Evolutionary conservation across 306 rosid species (phyloP), one percentile per base, ranked within the genome.

Genomic region (cucumber (Cucumis sativus)): DNA sequence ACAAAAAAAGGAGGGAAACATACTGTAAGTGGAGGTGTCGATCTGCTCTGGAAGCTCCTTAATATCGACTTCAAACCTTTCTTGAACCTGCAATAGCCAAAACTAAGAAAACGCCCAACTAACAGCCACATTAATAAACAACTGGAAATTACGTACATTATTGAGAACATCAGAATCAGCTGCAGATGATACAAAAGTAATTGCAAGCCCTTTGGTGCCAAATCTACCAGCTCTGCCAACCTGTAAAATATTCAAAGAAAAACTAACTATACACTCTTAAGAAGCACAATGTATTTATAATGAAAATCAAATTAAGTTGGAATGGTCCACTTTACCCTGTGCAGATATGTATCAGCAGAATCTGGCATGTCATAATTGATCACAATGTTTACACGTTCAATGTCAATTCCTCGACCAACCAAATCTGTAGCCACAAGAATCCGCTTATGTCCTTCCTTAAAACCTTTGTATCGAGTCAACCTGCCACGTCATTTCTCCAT

Each of bases 361-460:
- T 96, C 99, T 41, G 99, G 99, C 99, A 96, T 96, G 81, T 95
- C 99, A 82, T 96, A 96, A 72, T 96, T 96, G 79, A 96, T 96
- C 45, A 96, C 99, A 17, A 96, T 96, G 82, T 96, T 96, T 40
- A 96, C 98, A 30, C 99, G 99, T 57, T 96, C 99, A 47, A 96
- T 96, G 83, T 96, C 99, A 13, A 96, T 96, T 18, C 99, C 99
- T 79, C 99, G 86, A 14, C 99, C 99, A 65, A 96, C 98, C 87
- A 96, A 89, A 86, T 96, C 99, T 7, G 99, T 96, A 16, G 99
- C 99, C 17, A 92, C 99, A 2, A 96, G 97, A 89, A 96, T 96
- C 87, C 99, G 87, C 52, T 91, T 85, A 77, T 91, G 96, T 21
- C 99, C 99, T 82, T 96, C 99, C 90, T 96, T 96, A 77, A 96